Conservation (phyloP, 2,329 filamentous ascomycete species). For the Sodiomyces alkalinus region DNA sequence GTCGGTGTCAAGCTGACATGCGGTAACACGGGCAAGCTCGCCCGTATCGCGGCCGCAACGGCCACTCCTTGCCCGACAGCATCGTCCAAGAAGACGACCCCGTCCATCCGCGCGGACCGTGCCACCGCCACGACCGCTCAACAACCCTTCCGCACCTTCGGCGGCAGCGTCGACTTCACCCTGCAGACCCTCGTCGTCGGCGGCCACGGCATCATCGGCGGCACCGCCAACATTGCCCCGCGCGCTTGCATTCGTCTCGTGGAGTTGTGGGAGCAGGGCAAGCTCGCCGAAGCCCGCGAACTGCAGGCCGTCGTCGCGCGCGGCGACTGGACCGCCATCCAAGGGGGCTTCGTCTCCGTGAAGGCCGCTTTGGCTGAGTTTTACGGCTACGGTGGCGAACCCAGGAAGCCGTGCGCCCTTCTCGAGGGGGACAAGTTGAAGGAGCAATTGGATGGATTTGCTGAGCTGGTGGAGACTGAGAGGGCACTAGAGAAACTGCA, state of each 20-base stretch:
- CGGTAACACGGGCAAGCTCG: conserved; percentile 56
- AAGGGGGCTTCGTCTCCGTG: conserved; percentile 53
- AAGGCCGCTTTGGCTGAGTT: conserved; percentile 49
- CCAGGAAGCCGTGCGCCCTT: conserved; percentile 32
- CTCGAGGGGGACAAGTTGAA: conserved; percentile 12
- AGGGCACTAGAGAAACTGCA: conserved; percentile 3
- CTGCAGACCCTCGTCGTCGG: conserved; percentile 56
- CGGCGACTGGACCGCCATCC: conserved; percentile 55
- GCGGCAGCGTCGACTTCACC: conserved; percentile 60
- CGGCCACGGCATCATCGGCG: conserved; percentile 57
- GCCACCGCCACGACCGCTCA: too few relatives aligned
- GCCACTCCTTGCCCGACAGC: too few relatives aligned
- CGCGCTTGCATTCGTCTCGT: conserved; percentile 46
- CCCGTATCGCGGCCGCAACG: conserved; percentile 43
- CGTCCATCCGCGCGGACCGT: conserved; percentile 12
- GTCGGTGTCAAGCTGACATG: conserved; percentile 56
- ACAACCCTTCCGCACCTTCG: conserved; percentile 55
- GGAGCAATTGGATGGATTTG: conserved; percentile 13
- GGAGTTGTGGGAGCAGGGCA: conserved; percentile 42
- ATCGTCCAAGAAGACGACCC: too few relatives aligned
- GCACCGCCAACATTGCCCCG: conserved; percentile 56
- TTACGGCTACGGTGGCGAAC: conserved; percentile 46
- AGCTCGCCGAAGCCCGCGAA: conserved; percentile 39
- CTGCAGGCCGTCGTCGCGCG: conserved; percentile 38
- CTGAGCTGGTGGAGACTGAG: conserved; percentile 14